A percentile compares a stretch with the other conserved stretches of the same genome.
Evolutionary conservation across 2,329 filamentous ascomycete species (phyloP).

Genomic region (Fusarium pseudoanthophilum): DNA sequence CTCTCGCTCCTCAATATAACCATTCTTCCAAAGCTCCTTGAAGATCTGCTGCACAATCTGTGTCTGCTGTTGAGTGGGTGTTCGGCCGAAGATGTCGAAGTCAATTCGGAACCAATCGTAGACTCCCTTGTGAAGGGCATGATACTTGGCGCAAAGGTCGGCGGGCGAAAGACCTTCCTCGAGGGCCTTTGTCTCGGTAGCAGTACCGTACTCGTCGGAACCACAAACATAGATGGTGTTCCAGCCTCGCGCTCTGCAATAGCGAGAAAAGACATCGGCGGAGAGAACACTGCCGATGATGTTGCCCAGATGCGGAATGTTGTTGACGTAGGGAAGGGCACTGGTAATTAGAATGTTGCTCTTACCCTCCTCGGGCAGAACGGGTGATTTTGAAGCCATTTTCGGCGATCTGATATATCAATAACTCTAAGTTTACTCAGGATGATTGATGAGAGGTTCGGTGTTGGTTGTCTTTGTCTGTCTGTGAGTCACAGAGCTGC

Average conservation of each 20-base stretch:
- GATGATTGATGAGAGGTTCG: not conserved
- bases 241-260: conserved; percentile 81
- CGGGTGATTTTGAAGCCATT: conserved; percentile 51
- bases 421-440: not conserved
- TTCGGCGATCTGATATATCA: conserved; percentile 17
- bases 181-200: conserved; percentile 94
- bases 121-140: conserved; percentile 87
- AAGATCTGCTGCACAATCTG: conserved; percentile 95
- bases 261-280: conserved; percentile 87
- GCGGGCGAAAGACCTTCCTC: conserved; percentile 86
- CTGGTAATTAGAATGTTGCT: conserved; percentile 91
- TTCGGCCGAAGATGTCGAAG: conserved; percentile 95
- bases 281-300: conserved; percentile 88
- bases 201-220: conserved; percentile 93
- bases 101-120: conserved; percentile 97
- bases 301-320: conserved; percentile 87
- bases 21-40: conserved; percentile 85
- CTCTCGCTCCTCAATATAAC: conserved; percentile 85
- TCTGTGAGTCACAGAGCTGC: conserved; percentile 41
- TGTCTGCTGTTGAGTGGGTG: conserved; percentile 88
- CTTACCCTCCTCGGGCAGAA: conserved; percentile 77
- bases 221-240: conserved; percentile 89
- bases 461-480: conserved; percentile 2
- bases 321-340: conserved; percentile 83
- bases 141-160: conserved; percentile 91